Percentiles rank a stretch among this genome's conserved stretches.
Evolutionary conservation across 768 basidiomycete genomes (phyloP).

Genomic region (Lactifluus pinguis): DNA sequence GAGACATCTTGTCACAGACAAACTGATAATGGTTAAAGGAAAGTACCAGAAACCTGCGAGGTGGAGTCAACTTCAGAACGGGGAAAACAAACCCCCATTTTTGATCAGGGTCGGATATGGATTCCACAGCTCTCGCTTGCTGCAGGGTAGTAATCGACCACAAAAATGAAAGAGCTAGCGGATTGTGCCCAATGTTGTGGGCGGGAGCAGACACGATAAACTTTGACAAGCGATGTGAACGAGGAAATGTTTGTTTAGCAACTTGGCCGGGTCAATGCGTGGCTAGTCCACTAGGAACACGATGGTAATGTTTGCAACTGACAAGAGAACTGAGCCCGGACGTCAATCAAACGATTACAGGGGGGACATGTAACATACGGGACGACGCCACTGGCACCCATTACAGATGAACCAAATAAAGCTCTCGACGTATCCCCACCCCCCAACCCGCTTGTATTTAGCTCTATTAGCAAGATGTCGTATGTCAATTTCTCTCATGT

Average conservation of each 20-base stretch:
- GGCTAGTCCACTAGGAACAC: neutral
- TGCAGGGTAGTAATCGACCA: neutral
- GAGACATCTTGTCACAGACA: conserved; percentile 17
- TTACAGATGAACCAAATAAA: no score
- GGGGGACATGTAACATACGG: neutral
- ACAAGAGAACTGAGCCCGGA: neutral
- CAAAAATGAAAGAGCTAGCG: neutral
- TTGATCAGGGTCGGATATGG: neutral
- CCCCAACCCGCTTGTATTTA: no score
- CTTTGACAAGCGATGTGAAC: neutral
- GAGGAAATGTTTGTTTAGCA: neutral
- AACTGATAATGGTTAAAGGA: neutral
- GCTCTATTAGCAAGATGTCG: no score
- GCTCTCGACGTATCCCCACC: no score
- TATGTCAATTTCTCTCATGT: no score
- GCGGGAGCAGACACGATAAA: neutral
- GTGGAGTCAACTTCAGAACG: neutral
- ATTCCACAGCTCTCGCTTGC: neutral
- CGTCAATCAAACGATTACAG: neutral
- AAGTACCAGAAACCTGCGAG: neutral
- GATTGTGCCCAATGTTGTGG: neutral
- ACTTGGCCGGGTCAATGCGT: neutral
- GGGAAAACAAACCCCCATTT: neutral
- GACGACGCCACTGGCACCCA: no score
- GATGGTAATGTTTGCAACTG: neutral